Percentiles rank a stretch among this genome's conserved stretches.
Evolutionary conservation across 2,329 filamentous ascomycete genomes (phyloP).

Genomic region (Teratosphaeria nubilosa): DNA sequence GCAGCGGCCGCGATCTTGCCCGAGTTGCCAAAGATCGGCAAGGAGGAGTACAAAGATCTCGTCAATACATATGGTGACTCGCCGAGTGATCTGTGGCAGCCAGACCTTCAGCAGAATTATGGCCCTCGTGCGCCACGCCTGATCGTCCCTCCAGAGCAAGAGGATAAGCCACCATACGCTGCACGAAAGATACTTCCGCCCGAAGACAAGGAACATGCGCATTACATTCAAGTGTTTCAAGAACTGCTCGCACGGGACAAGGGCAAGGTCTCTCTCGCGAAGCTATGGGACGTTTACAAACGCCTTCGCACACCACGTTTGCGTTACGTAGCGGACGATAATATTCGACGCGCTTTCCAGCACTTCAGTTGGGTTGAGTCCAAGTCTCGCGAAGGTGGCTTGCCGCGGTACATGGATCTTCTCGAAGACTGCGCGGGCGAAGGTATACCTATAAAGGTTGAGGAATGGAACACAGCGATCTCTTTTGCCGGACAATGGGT

Average conservation of each 20-base stretch:
- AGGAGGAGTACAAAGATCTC: constrained; percentile 1
- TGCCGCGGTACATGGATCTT: constrained; percentile 73
- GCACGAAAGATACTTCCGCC: constrained; percentile 12
- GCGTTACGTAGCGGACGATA: constrained; percentile 36
- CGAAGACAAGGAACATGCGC: constrained; percentile 12
- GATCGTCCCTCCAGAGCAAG: constrained; percentile 18
- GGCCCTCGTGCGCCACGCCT: constrained; percentile 21
- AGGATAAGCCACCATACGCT: constrained; percentile 6
- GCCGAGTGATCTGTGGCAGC: not conserved
- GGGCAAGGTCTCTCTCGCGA: constrained; percentile 10
- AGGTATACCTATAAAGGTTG: constrained; percentile 55
- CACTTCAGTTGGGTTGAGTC: constrained; percentile 54
- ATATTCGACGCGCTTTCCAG: constrained; percentile 56
- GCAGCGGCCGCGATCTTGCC: not conserved
- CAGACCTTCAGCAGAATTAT: not conserved
- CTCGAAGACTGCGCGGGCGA: constrained; percentile 71
- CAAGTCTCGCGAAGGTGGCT: constrained; percentile 43
- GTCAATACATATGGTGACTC: constrained; percentile 1
- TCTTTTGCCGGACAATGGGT: constrained; percentile 67
- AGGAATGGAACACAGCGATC: constrained; percentile 78
- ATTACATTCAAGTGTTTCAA: constrained; percentile 9
- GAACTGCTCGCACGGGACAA: constrained; percentile 4
- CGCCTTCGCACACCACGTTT: constrained; percentile 45
- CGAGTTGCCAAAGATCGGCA: not conserved
- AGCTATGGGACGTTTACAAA: constrained; percentile 45